Evolutionary conservation across 371 early-diverging fungal genomes (phyloP).

Genomic region (Neoconidiobolus thromboides): DNA sequence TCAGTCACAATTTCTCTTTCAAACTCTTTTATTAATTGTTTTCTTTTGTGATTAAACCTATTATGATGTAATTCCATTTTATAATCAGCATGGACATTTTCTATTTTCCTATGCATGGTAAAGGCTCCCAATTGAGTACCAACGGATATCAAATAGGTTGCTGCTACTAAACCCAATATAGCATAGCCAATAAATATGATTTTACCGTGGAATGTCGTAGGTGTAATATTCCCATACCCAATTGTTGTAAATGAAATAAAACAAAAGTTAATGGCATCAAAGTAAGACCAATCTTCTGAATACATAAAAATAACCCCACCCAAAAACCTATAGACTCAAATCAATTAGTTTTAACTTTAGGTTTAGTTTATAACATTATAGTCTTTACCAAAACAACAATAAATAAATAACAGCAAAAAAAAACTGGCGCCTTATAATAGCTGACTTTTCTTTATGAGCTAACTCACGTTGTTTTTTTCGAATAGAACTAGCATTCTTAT

Average conservation of each 20-base stretch:
- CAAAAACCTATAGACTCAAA: background rate
- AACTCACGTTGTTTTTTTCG: background rate
- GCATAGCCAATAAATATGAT: slow-evolving; percentile 3
- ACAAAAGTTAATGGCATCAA: slow-evolving; percentile 8
- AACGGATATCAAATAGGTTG: slow-evolving; percentile 5
- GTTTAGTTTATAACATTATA: background rate
- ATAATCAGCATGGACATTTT: too few species aligned
- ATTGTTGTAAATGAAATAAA: slow-evolving; percentile 8
- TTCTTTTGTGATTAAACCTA: too few species aligned
- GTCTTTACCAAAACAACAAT: slow-evolving; percentile 5
- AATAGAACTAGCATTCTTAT: too few species aligned
- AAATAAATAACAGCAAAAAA: background rate
- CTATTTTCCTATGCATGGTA: too few species aligned
- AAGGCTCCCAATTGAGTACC: background rate
- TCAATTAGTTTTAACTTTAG: background rate
- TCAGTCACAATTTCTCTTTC: too few species aligned
- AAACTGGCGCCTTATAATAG: background rate
- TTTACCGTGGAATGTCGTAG: background rate
- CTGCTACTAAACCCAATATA: slow-evolving; percentile 1
- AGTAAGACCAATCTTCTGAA: slow-evolving; percentile 5
- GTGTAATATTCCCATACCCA: slow-evolving; percentile 5
- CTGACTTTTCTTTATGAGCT: background rate
- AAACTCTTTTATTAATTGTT: too few species aligned
- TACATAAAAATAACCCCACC: slow-evolving; percentile 5
- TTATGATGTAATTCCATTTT: too few species aligned